Conservation (phyloP, 495 filamentous ascomycete genomes). For the Rhypophila decipiens region DNA sequence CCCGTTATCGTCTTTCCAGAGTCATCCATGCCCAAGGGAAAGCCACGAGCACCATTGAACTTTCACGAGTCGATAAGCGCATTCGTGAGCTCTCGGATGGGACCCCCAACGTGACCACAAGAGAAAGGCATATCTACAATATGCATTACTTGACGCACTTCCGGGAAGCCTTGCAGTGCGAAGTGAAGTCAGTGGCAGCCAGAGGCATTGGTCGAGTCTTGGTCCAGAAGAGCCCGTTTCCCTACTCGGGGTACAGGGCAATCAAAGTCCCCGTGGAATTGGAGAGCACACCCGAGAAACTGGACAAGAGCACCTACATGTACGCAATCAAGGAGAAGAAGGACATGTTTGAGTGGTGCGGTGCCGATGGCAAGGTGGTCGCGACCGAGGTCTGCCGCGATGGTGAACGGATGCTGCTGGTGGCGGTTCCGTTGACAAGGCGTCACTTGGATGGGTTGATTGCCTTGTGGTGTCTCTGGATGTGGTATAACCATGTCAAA, state of each 20-base stretch:
- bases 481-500: slow-evolving; percentile 20
- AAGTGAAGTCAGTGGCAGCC: slow-evolving; percentile 12
- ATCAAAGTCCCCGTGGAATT: too few relatives aligned
- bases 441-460: slow-evolving; percentile 24
- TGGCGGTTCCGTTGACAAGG: slow-evolving; percentile 19
- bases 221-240: slow-evolving; percentile 16
- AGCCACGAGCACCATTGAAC: slow-evolving; percentile 13
- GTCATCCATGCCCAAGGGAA: slow-evolving; percentile 15
- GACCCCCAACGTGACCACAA: slow-evolving; percentile 10
- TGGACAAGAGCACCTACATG: slow-evolving; percentile 14
- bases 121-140: slow-evolving; percentile 21
- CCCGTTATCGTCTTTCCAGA: slow-evolving; percentile 25
- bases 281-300: slow-evolving; percentile 12
- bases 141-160: slow-evolving; percentile 16
- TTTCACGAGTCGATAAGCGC: slow-evolving; percentile 24
- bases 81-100: slow-evolving; percentile 16
- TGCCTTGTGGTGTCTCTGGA: slow-evolving; percentile 29
- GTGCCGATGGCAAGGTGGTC: slow-evolving; percentile 15
- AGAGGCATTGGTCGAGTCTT: slow-evolving; percentile 16
- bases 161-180: slow-evolving; percentile 11
- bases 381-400: slow-evolving; percentile 17
- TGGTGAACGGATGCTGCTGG: slow-evolving; percentile 11
- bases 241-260: slow-evolving; percentile 18
- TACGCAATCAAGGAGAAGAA: slow-evolving; percentile 16
- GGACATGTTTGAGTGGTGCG: slow-evolving; percentile 20